A percentile compares a stretch with the other conserved stretches of the same genome.
Conservation (phyloP, 495 filamentous ascomycete species). For the Penicillium ucsense region DNA sequence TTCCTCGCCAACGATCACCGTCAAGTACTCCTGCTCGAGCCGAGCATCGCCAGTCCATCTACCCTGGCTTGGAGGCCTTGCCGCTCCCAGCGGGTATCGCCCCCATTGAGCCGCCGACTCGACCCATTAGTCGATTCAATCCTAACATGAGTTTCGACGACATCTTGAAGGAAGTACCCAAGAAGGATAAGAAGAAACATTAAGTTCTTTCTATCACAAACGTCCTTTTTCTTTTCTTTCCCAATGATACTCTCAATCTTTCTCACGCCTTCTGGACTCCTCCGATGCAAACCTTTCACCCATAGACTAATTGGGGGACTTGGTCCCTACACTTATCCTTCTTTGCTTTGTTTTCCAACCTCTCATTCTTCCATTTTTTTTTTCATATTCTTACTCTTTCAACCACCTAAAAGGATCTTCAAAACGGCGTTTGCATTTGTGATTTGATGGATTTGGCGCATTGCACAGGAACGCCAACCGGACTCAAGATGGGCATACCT, state of each 20-base stretch:
- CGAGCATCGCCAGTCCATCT: constrained; percentile 36
- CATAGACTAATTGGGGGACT: too few relatives aligned
- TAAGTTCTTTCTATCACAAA: constrained; percentile 9
- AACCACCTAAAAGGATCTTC: neutral
- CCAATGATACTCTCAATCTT: too few relatives aligned
- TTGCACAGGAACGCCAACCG: constrained; percentile 14
- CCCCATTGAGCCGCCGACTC: constrained; percentile 34
- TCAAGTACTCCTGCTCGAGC: constrained; percentile 13
- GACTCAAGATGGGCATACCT: constrained; percentile 10
- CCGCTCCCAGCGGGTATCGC: constrained; percentile 42
- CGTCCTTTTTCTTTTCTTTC: constrained; percentile 5
- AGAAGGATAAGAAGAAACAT: constrained; percentile 34
- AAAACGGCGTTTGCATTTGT: too few relatives aligned
- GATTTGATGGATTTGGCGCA: constrained; percentile 15
- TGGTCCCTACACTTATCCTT: too few relatives aligned
- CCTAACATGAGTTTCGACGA: constrained; percentile 46
- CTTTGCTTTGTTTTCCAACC: neutral
- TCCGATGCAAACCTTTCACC: too few relatives aligned
- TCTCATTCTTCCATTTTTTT: constrained; percentile 5
- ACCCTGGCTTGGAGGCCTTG: constrained; percentile 41
- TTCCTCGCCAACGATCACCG: constrained; percentile 38
- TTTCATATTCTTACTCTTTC: constrained; percentile 5
- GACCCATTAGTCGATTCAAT: constrained; percentile 34
- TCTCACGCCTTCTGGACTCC: too few relatives aligned
- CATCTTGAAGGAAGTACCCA: constrained; percentile 39